These are phyloP conservation scores for Aspergillus oerlinghausenensis DNA, from an alignment of 2,329 filamentous ascomycete genomes.

Conservation along the genomic window DNA sequence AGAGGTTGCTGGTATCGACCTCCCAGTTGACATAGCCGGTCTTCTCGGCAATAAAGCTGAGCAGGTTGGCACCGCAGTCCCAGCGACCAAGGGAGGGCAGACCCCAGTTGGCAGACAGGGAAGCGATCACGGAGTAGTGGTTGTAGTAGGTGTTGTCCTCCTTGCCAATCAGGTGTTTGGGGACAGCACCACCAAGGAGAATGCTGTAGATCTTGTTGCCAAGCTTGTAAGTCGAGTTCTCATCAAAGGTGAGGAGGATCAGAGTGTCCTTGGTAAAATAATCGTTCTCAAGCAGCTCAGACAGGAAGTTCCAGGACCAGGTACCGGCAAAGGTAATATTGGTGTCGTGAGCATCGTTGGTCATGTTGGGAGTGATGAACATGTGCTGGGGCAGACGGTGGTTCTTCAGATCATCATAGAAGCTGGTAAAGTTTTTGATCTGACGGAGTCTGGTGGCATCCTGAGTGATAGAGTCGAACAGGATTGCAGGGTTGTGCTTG, in stretches of 20 bases:
- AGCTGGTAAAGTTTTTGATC: constrained; percentile 70
- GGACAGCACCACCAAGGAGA: constrained; percentile 71
- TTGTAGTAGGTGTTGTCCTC: constrained; percentile 67
- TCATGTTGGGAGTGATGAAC: constrained; percentile 50
- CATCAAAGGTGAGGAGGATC: constrained; percentile 78
- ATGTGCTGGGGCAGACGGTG: constrained; percentile 66
- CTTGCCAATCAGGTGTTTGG: constrained; percentile 58
- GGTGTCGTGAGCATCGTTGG: constrained; percentile 71
- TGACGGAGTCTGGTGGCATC: constrained; percentile 57
- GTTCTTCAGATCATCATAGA: constrained; percentile 61
- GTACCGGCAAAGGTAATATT: constrained; percentile 62
- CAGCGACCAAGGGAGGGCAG: constrained; percentile 66
- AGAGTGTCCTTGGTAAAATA: constrained; percentile 74
- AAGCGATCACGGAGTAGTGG: constrained; percentile 67
- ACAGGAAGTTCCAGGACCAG: constrained; percentile 66
- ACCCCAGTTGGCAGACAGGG: constrained; percentile 66
- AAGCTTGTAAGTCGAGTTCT: constrained; percentile 65
- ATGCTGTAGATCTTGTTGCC: constrained; percentile 67
- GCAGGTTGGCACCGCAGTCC: constrained; percentile 69
- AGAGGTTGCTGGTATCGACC: constrained; percentile 40
- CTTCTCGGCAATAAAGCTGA: constrained; percentile 54
- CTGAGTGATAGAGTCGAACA: constrained; percentile 61
- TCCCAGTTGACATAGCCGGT: constrained; percentile 52
- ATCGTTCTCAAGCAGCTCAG: constrained; percentile 62
- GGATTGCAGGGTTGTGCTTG: constrained; percentile 69